A percentile compares a stretch with the other conserved stretches of the same genome.
Conservation (phyloP, 257 asterid species). For the Linaria vulgaris region DNA sequence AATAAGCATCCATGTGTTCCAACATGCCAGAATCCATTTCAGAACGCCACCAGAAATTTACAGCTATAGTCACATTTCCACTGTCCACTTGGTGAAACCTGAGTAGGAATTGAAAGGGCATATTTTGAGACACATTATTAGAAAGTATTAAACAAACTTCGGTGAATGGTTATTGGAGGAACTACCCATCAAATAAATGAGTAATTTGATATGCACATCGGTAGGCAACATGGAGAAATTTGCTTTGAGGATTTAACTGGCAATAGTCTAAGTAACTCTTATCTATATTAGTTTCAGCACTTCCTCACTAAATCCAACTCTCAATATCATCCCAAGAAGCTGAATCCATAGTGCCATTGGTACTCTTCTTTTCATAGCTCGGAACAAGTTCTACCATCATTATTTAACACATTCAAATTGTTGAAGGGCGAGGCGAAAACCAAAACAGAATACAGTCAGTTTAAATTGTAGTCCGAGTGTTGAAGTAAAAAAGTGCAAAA, state of each 20-base stretch:
- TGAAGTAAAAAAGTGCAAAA: conserved; percentile 9
- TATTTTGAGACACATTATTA: conserved; percentile 5
- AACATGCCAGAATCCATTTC: conserved; percentile 64
- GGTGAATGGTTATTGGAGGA: conserved; percentile 6
- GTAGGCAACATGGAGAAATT: conserved; percentile 22
- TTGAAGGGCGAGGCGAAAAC: too few species aligned
- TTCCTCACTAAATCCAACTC: conserved; percentile 12
- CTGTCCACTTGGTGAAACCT: conserved; percentile 99
- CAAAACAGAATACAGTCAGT: background rate
- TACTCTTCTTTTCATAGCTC: background rate
- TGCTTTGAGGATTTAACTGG: conserved; percentile 16
- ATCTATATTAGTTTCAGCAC: background rate
- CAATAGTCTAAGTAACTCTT: conserved; percentile 9
- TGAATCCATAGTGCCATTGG: background rate
- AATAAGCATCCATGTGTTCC: conserved; percentile 95
- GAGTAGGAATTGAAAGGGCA: conserved; percentile 27
- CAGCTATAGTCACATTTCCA: conserved; percentile 72
- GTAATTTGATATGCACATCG: conserved; percentile 7
- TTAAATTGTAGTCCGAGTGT: background rate
- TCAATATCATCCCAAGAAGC: background rate
- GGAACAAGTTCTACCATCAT: background rate
- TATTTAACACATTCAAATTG: background rate
- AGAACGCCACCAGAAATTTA: conserved; percentile 97
- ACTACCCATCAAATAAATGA: conserved; percentile 13
- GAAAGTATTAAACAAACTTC: conserved; percentile 12